Percentiles rank a stretch among this genome's conserved stretches.
These are phyloP conservation scores for Eucalyptus polyanthemos DNA, from an alignment of 345 rosid genomes.

Conservation along the genomic window DNA sequence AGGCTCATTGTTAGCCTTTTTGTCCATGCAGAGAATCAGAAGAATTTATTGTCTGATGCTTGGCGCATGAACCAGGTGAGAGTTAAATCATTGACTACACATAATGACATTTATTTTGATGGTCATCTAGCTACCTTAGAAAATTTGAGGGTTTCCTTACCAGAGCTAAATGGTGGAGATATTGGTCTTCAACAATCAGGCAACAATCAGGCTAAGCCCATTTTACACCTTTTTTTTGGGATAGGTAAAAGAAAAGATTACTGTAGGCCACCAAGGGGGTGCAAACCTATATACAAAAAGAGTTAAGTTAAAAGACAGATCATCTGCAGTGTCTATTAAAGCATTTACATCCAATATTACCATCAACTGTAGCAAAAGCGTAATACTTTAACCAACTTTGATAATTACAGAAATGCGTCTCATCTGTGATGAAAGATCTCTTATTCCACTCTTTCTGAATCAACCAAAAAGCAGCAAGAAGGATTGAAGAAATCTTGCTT, in stretches of 20 bases:
- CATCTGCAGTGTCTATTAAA: not conserved
- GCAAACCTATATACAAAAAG: not conserved
- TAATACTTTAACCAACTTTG: not conserved
- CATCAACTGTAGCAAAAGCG: not conserved
- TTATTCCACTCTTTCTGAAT: not conserved
- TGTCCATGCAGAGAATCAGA: slow-evolving; percentile 67
- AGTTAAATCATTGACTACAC: not conserved
- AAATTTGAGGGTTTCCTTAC: not conserved
- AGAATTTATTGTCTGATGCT: slow-evolving; percentile 68
- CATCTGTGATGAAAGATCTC: not conserved
- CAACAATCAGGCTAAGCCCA: not conserved
- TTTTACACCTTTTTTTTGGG: not conserved
- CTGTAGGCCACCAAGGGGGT: not conserved
- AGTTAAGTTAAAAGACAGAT: not conserved
- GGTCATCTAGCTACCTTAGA: not conserved
- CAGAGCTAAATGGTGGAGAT: not conserved
- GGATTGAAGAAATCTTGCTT: not conserved
- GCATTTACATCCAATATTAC: not conserved
- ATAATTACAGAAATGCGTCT: not conserved
- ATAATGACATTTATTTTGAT: not conserved
- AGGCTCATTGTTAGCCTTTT: not conserved
- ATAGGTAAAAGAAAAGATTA: not conserved
- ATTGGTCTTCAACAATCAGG: not conserved
- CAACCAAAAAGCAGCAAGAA: not conserved
- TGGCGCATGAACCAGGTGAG: slow-evolving; percentile 88